Evolutionary conservation across 2,329 filamentous ascomycete genomes (phyloP).

Genomic region (Didymella glomerata): DNA sequence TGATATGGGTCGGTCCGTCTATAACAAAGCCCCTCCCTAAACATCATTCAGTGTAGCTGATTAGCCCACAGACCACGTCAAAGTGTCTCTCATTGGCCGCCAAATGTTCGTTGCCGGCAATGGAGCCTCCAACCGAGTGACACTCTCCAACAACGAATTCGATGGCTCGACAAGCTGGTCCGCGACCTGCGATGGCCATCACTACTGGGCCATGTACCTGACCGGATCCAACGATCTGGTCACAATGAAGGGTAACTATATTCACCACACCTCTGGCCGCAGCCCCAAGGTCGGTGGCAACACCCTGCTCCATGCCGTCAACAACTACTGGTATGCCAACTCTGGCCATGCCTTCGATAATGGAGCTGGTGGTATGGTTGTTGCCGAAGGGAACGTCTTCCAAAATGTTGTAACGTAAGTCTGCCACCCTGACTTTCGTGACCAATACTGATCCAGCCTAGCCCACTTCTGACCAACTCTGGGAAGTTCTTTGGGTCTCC

Average conservation of each 20-base stretch:
- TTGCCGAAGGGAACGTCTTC: constrained; percentile 66
- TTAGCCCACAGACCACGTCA: constrained; percentile 22
- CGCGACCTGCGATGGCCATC: constrained; percentile 64
- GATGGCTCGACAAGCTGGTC: constrained; percentile 63
- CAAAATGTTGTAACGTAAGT: constrained; percentile 56
- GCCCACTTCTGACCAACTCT: constrained; percentile 49
- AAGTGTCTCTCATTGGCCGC: constrained; percentile 65
- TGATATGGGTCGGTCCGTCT: constrained; percentile 35
- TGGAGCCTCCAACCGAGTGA: constrained; percentile 61
- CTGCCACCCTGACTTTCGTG: background rate
- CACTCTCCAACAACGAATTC: constrained; percentile 66
- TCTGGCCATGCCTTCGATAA: constrained; percentile 64
- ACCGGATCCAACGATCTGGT: constrained; percentile 62
- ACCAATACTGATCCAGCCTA: background rate
- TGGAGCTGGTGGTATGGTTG: constrained; percentile 48
- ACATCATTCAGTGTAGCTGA: background rate
- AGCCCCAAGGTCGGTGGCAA: constrained; percentile 63
- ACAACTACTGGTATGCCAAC: constrained; percentile 67
- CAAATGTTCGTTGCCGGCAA: constrained; percentile 67
- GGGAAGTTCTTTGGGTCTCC: constrained; percentile 53
- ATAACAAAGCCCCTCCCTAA: background rate
- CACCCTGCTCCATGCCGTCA: constrained; percentile 66
- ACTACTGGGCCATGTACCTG: constrained; percentile 68
- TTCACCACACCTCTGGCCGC: constrained; percentile 65
- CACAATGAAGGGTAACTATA: constrained; percentile 67